A percentile compares a stretch with the other conserved stretches of the same genome.
These are phyloP conservation scores for Geotrichum citri-aurantii DNA, from an alignment of 1,139 yeast genomes.

Conservation along the genomic window DNA sequence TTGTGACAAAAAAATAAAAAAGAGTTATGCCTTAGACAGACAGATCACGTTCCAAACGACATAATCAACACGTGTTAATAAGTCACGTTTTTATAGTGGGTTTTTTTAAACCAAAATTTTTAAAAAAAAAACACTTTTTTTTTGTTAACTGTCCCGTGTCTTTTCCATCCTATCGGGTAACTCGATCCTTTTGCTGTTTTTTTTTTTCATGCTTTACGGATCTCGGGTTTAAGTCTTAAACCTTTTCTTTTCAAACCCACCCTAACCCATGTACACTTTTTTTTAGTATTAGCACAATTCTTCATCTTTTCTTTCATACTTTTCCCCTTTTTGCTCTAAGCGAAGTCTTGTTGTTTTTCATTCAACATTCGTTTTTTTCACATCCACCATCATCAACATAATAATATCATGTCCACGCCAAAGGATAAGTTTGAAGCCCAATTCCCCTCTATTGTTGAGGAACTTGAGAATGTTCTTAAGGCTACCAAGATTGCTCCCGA, in stretches of 20 bases:
- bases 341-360: background rate
- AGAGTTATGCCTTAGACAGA: background rate
- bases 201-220: background rate
- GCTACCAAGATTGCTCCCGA: constrained; percentile 79
- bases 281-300: too few relatives aligned
- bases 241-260: background rate
- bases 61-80: background rate
- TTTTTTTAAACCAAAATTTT: too few relatives aligned
- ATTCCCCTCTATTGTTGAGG: constrained; percentile 75
- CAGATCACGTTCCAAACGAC: background rate
- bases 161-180: too few relatives aligned
- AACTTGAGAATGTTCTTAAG: constrained; percentile 56
- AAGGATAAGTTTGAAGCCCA: constrained; percentile 64
- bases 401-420: constrained; percentile 22
- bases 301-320: background rate
- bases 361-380: background rate
- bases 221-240: background rate
- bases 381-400: background rate
- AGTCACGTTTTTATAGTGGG: background rate
- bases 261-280: background rate
- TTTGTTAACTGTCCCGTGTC: background rate
- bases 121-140: background rate
- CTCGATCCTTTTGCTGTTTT: background rate
- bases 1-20: too few relatives aligned
- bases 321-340: background rate